Evolutionary conservation across 2,329 filamentous ascomycete species (phyloP).

Genomic region (Colletotrichum spaethianum): DNA sequence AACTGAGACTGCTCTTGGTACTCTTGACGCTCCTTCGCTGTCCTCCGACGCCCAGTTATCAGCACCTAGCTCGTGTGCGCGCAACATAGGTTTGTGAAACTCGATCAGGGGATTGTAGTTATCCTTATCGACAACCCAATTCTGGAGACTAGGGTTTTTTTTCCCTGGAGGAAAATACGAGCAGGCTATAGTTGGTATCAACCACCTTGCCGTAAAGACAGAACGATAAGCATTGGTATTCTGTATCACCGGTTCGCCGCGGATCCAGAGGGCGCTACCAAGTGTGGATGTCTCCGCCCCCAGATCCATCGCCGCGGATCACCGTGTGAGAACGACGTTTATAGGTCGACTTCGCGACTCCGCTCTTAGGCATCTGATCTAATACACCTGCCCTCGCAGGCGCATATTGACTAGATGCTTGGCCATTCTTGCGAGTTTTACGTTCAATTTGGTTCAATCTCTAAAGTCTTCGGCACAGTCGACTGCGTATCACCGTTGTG

Average conservation of each 20-base stretch:
- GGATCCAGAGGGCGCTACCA: conserved; percentile 19
- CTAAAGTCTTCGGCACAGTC: neutral
- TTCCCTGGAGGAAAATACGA: neutral
- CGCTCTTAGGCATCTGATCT: conserved; percentile 5
- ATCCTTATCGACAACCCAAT: neutral
- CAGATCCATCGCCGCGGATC: conserved; percentile 22
- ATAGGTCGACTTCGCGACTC: conserved; percentile 10
- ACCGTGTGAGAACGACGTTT: neutral
- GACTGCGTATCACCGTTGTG: neutral
- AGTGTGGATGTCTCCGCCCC: conserved; percentile 34
- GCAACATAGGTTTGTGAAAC: neutral
- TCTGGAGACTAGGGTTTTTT: neutral
- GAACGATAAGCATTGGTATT: neutral
- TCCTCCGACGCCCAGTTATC: conserved; percentile 28
- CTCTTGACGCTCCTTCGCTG: neutral
- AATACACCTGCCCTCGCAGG: neutral
- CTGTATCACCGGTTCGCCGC: neutral
- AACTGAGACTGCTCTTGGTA: neutral
- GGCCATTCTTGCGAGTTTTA: neutral
- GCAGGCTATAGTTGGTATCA: neutral
- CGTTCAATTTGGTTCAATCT: neutral
- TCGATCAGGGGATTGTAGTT: neutral
- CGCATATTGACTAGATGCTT: neutral
- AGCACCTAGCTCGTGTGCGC: neutral
- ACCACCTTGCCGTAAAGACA: neutral